Evolutionary conservation across 345 rosid genomes (phyloP), one percentile per base, ranked within the genome.

Genomic region (Eucalyptus polyanthemos): DNA sequence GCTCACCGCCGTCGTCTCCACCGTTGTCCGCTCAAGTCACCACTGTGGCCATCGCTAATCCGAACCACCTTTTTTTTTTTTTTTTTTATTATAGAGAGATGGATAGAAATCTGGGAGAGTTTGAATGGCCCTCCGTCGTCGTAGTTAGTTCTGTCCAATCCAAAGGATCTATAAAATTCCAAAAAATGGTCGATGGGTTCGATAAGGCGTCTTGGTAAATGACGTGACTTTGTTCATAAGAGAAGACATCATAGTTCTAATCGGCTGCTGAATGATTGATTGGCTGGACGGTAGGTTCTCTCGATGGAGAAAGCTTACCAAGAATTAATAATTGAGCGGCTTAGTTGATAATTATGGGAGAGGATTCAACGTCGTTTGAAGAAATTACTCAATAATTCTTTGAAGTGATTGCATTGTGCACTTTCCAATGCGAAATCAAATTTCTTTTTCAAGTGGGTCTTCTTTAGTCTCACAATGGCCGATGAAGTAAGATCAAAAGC

Each of bases 291-390:
- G 47, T 6, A 17, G 83, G 83, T 10, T 19, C 45, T 25, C 81
- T 34, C 25, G 45, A 72, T 9, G 81, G 81, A 34, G 81, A 2
- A 72, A 72, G 27, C 45, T 76, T 76, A 76, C 83, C 83, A 6
- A 76, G 47, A 3, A 37, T 76, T 11, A 21, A 76, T 37, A 19
- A 37, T 19, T 76, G 83, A 76, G 45, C 8, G 0, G 1, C 0
- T 72, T 37, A 19, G 25, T 11, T 37, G 45, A 37, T 11, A 76
- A 76, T 19, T 3, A 76, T 65, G 27, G 14, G 25, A 76, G 2
- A 65, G 19, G 37, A 65, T 65, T 65, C 72, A 65, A 65, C 19
- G 37, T 2, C 6, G 11, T 65, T 2, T 14, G 67, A 60, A 60
- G 67, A 60, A 60, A 60, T 25, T 60, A 51, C 54, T 3, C 4